These are phyloP conservation scores for Phytophthora cajani DNA, from an alignment of 352 stramenopile species.

Conservation along the genomic window DNA sequence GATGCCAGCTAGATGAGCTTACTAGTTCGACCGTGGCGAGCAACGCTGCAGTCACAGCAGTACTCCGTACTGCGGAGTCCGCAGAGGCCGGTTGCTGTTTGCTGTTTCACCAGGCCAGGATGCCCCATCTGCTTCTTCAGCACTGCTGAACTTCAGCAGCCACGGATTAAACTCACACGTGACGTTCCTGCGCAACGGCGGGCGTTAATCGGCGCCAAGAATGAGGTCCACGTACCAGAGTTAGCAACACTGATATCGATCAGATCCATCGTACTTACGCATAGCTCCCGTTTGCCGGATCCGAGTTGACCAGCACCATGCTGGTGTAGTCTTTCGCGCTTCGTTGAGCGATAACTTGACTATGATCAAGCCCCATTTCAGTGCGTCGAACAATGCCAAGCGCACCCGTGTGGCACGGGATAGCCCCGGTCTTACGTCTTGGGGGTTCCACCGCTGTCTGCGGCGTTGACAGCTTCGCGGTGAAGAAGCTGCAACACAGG, in stretches of 20 bases:
- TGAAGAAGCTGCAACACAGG: constrained; percentile 15
- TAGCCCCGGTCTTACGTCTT: constrained; percentile 21
- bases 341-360: too few species aligned
- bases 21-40: constrained; percentile 1
- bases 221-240: background rate
- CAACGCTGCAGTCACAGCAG: constrained; percentile 18
- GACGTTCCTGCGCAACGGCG: constrained; percentile 10
- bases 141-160: background rate
- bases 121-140: too few species aligned
- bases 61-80: too few species aligned
- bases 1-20: constrained; percentile 12
- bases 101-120: too few species aligned
- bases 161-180: constrained; percentile 12
- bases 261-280: background rate
- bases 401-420: constrained; percentile 9
- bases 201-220: constrained; percentile 13
- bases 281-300: background rate
- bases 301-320: background rate
- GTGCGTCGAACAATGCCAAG: constrained; percentile 3
- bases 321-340: background rate
- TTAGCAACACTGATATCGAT: background rate
- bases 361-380: constrained; percentile 8
- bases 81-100: too few species aligned
- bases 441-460: constrained; percentile 16
- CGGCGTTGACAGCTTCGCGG: constrained; percentile 6